Evolutionary conservation across 2,329 filamentous ascomycete genomes (phyloP).

Genomic region (Alternaria triticimaculans): DNA sequence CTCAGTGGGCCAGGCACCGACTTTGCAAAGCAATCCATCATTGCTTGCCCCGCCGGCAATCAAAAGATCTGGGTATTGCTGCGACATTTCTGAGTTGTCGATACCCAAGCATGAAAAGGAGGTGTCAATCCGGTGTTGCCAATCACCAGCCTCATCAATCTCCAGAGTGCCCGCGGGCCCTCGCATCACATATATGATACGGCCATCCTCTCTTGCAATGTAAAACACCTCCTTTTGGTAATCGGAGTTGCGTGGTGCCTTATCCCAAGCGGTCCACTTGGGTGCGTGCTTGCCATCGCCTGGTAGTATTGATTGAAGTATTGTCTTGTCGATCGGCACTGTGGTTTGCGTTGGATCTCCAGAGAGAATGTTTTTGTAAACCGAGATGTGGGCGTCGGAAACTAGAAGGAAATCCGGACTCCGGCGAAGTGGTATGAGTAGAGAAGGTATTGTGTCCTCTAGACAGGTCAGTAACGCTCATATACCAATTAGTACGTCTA

Average conservation of each 20-base stretch:
- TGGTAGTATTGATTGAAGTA: constrained; percentile 55
- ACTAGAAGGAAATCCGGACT: constrained; percentile 52
- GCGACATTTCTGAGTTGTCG: constrained; percentile 51
- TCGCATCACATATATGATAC: constrained; percentile 75
- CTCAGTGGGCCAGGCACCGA: constrained; percentile 53
- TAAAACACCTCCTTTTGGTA: constrained; percentile 79
- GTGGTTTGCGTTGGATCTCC: constrained; percentile 39
- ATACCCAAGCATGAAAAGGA: constrained; percentile 77
- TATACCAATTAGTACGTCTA: neutral
- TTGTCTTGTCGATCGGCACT: constrained; percentile 31
- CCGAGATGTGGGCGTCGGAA: constrained; percentile 44
- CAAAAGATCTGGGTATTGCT: constrained; percentile 75
- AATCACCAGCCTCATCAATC: constrained; percentile 58
- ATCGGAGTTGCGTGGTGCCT: constrained; percentile 68
- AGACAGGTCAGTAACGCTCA: constrained; percentile 13
- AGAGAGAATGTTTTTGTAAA: constrained; percentile 51
- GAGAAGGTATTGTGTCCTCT: constrained; percentile 46
- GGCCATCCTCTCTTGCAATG: constrained; percentile 85
- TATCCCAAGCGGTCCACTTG: constrained; percentile 84
- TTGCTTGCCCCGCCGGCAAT: constrained; percentile 80
- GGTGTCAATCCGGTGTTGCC: constrained; percentile 76
- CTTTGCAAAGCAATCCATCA: constrained; percentile 76
- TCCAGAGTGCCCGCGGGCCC: constrained; percentile 50
- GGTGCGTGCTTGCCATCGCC: constrained; percentile 52
- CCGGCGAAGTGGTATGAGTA: constrained; percentile 51